These are phyloP conservation scores for Malus hybrid DNA, from an alignment of 331 rosid genomes.

Conservation along the genomic window DNA sequence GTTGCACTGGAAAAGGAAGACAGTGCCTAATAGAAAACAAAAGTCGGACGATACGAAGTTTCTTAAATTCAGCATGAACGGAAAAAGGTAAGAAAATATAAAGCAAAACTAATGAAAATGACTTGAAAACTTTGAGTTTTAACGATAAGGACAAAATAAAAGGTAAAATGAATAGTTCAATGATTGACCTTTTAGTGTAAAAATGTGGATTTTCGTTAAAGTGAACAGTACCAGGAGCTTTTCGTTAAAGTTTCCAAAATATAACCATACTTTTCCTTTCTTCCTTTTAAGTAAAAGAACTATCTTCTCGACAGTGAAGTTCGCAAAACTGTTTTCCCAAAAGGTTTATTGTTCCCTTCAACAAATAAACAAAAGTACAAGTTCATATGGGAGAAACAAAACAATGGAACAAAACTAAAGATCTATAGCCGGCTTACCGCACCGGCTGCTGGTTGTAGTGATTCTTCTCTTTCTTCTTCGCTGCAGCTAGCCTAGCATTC, in stretches of 20 bases:
- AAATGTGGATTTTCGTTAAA: too few relatives aligned
- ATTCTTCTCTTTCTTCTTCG: conserved; percentile 68
- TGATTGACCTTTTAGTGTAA: too few relatives aligned
- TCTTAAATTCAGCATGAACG: not conserved
- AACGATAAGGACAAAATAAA: too few relatives aligned
- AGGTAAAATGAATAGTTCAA: too few relatives aligned
- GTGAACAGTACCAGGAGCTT: too few relatives aligned
- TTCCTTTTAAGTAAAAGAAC: conserved; percentile 12
- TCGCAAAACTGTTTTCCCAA: conserved; percentile 16
- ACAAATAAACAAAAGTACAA: conserved; percentile 21
- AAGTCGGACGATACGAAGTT: not conserved
- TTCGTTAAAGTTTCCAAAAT: too few relatives aligned
- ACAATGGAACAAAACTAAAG: conserved; percentile 9
- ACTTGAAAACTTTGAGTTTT: too few relatives aligned
- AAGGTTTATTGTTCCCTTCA: conserved; percentile 23
- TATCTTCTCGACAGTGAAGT: conserved; percentile 14
- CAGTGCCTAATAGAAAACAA: not conserved
- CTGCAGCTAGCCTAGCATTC: conserved; percentile 54
- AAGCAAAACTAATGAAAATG: too few relatives aligned
- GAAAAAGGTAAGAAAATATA: not conserved
- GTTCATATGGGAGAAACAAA: conserved; percentile 21
- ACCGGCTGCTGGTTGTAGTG: conserved; percentile 75
- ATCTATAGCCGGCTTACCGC: conserved; percentile 37
- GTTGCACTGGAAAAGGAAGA: not conserved
- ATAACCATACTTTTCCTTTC: not conserved